These are phyloP conservation scores for Pleurotus cornucopiae DNA, from an alignment of 768 basidiomycete species.

Conservation along the genomic window DNA sequence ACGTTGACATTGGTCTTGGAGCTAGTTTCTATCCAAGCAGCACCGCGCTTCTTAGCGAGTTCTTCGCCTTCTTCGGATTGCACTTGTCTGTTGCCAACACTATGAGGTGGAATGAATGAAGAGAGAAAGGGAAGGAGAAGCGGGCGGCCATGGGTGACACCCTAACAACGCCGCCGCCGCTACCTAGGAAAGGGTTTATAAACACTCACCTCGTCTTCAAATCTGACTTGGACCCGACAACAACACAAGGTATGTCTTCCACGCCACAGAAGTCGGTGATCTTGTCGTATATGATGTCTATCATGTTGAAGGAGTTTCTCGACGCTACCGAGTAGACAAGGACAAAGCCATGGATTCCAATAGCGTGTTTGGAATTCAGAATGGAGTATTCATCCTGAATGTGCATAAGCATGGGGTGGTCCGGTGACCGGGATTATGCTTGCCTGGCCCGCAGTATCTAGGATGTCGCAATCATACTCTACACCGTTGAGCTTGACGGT, in stretches of 20 bases:
- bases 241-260: conserved; percentile 84
- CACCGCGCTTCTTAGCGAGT: conserved; percentile 66
- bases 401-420: conserved; percentile 5
- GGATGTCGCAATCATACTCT: conserved; percentile 95
- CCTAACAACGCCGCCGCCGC: conserved; percentile 10
- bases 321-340: conserved; percentile 94
- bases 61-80: conserved; percentile 67
- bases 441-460: conserved; percentile 97
- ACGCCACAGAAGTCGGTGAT: conserved; percentile 84
- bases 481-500: conserved; percentile 82
- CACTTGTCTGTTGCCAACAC: conserved; percentile 60
- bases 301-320: conserved; percentile 90
- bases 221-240: conserved; percentile 92
- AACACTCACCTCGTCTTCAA: conserved; percentile 62
- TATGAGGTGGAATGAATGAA: conserved; percentile 23
- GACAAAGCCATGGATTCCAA: conserved; percentile 96
- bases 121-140: conserved; percentile 20
- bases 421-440: conserved; percentile 17
- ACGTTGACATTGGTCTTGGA: conserved; percentile 86
- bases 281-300: conserved; percentile 91
- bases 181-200: background rate
- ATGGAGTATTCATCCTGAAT: conserved; percentile 92
- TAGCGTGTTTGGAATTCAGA: conserved; percentile 88
- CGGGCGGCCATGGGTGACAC: conserved; percentile 12
- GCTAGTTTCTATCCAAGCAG: conserved; percentile 86